Evolutionary conservation across 495 filamentous ascomycete species (phyloP).

Genomic region (Hypoxylon lenormandii): DNA sequence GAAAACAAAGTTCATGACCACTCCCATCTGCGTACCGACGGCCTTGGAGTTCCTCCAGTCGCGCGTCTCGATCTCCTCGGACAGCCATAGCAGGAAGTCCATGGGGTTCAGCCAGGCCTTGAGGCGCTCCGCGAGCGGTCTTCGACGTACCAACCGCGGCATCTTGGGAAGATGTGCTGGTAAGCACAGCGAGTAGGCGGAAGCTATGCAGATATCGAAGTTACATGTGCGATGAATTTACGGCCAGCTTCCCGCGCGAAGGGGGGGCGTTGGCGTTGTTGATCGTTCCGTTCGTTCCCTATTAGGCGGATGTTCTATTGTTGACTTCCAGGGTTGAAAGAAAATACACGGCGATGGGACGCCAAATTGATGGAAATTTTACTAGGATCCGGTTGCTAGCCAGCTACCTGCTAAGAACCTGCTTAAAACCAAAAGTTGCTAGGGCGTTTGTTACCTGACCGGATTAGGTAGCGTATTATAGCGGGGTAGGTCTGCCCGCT

Average conservation of each 20-base stretch:
- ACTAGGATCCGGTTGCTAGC: slow-evolving; percentile 1
- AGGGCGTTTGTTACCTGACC: slow-evolving; percentile 8
- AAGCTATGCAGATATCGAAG: slow-evolving; percentile 14
- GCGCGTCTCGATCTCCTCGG: slow-evolving; percentile 85
- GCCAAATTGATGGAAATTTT: slow-evolving; percentile 12
- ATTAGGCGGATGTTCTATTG: slow-evolving; percentile 8
- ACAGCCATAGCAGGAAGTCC: slow-evolving; percentile 88
- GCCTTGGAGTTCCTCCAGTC: slow-evolving; percentile 91
- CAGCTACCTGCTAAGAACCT: too few species aligned
- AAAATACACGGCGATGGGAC: slow-evolving; percentile 38
- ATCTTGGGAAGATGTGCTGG: slow-evolving; percentile 40
- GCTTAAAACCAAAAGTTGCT: slow-evolving; percentile 2
- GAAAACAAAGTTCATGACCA: slow-evolving; percentile 80
- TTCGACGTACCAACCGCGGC: slow-evolving; percentile 79
- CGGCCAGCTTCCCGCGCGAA: slow-evolving; percentile 21
- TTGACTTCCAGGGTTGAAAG: slow-evolving; percentile 26
- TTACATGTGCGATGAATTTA: slow-evolving; percentile 20
- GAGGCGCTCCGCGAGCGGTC: slow-evolving; percentile 80
- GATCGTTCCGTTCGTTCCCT: slow-evolving; percentile 7
- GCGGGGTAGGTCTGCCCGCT: slow-evolving; percentile 33
- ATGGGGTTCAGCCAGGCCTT: slow-evolving; percentile 82
- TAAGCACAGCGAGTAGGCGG: slow-evolving; percentile 1
- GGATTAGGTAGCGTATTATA: slow-evolving; percentile 14
- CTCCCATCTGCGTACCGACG: slow-evolving; percentile 78
- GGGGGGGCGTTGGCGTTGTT: slow-evolving; percentile 2